Base-by-base conservation (phyloP, 768 basidiomycete species). In the Coprinopsis sp. region DNA sequence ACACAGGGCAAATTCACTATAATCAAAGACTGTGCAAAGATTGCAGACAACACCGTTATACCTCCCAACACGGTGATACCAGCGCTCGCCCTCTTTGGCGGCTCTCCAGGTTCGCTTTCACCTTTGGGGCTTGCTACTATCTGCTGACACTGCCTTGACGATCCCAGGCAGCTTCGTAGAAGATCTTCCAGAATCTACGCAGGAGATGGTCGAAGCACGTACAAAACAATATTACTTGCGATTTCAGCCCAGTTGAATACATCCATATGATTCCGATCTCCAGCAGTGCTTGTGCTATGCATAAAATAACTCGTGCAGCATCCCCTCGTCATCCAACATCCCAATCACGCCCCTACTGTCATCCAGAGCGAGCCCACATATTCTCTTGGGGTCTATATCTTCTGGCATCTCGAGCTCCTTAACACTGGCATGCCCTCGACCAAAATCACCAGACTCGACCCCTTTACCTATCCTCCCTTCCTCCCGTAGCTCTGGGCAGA, bases 51-150 rank as follows among this genome's bases (percentile, higher is more conserved):
- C 53, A 88, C 91, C 0, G 80, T 98, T 29, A 69, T 98, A 12
- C 90, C 94, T 2, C 86, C 92, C 3, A 93, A 91, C 46, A 93
- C 92, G 1, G 91, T 97, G 38, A 81, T 98, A 8, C 93, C 95
- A 1, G 89, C 91, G 2, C 66, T 97, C 49, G 78, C 91, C 0
- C 68, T 86, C 4, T 97, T 94, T 64, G 65, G 80, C 13, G 96
- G 95, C 7, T 91, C 89, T 31, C 95, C 96, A 64, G 93, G 93
- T 91, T 44, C 38, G 72, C 33, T 2, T 46, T 43, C 18, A 14
- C 25, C 14, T 30, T n/a, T 33, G n/a, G n/a, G n/a, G n/a, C n/a
- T n/a, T n/a, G n/a, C n/a, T n/a, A n/a, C n/a, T n/a, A n/a, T n/a
- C n/a, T n/a, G n/a, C 27, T 16, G 23, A 30, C 23, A 31, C 36